Percentiles rank a stretch among this genome's conserved stretches.
Conservation (phyloP, 2,329 filamentous ascomycete species). For the Fusarium lateritium region DNA sequence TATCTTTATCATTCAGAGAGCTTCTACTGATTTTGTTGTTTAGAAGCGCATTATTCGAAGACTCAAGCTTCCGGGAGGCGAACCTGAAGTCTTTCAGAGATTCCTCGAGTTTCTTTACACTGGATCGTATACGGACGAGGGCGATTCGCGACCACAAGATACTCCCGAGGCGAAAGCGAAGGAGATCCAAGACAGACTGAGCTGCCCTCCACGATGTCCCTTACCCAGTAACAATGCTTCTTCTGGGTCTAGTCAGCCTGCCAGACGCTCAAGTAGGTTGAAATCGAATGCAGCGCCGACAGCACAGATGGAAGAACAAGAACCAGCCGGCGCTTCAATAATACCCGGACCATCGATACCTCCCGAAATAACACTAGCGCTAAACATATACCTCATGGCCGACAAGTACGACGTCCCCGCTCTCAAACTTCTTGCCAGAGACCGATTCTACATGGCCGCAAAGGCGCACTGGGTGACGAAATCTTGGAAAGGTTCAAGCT, state of each 20-base stretch:
- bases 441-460: conserved; percentile 51
- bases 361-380: conserved; percentile 30
- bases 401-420: conserved; percentile 54
- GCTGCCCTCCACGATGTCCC: conserved; percentile 8
- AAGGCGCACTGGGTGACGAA: background rate
- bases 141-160: conserved; percentile 1
- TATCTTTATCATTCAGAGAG: background rate
- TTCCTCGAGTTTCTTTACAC: conserved; percentile 53
- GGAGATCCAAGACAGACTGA: conserved; percentile 26
- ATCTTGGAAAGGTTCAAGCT: conserved; percentile 6
- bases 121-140: conserved; percentile 37
- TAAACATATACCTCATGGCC: conserved; percentile 54
- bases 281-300: conserved; percentile 5
- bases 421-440: conserved; percentile 50
- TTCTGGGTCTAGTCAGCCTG: background rate
- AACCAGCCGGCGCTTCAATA: background rate
- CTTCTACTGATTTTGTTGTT: background rate
- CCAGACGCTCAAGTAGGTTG: conserved; percentile 21
- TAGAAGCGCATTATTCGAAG: conserved; percentile 38
- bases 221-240: background rate
- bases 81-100: conserved; percentile 44
- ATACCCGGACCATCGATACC: background rate
- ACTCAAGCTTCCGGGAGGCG: conserved; percentile 51
- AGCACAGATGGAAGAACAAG: background rate
- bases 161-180: background rate